These are phyloP conservation scores for Nothophytophthora sp. DNA, from an alignment of 352 stramenopile species.

Conservation along the genomic window DNA sequence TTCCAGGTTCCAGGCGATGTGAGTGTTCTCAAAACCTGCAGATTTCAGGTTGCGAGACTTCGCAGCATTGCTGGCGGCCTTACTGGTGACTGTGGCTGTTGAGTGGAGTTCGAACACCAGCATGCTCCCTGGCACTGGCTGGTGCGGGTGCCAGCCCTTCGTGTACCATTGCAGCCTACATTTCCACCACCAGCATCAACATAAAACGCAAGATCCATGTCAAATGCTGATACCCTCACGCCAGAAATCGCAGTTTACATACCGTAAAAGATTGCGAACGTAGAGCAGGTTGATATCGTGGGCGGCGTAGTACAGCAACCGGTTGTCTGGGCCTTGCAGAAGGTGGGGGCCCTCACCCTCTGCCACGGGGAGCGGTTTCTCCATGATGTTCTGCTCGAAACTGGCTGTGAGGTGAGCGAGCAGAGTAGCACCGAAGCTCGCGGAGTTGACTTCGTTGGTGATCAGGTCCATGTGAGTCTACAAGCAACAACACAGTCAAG, in stretches of 20 bases:
- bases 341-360: constrained; percentile 54
- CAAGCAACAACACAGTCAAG: constrained; percentile 3
- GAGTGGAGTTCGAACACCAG: constrained; percentile 77
- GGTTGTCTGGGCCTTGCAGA: constrained; percentile 49
- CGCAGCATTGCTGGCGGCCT: constrained; percentile 5
- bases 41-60: constrained; percentile 19
- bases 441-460: constrained; percentile 79
- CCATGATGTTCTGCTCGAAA: constrained; percentile 62
- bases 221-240: too few species aligned
- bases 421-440: constrained; percentile 73
- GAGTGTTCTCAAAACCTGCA: neutral
- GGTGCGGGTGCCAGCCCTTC: constrained; percentile 71
- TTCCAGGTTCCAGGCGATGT: constrained; percentile 12
- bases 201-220: too few species aligned
- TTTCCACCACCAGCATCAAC: neutral
- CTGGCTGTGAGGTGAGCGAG: constrained; percentile 76
- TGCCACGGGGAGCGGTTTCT: constrained; percentile 38
- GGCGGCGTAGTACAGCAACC: constrained; percentile 70
- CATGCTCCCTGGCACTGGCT: constrained; percentile 72
- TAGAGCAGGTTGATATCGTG: constrained; percentile 86
- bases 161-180: constrained; percentile 68
- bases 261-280: constrained; percentile 74
- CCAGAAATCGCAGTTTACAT: too few species aligned
- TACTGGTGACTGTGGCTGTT: constrained; percentile 1
- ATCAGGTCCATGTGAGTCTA: constrained; percentile 79